Conservation (phyloP, 1,139 yeast genomes). For the Candida glucosophila region DNA sequence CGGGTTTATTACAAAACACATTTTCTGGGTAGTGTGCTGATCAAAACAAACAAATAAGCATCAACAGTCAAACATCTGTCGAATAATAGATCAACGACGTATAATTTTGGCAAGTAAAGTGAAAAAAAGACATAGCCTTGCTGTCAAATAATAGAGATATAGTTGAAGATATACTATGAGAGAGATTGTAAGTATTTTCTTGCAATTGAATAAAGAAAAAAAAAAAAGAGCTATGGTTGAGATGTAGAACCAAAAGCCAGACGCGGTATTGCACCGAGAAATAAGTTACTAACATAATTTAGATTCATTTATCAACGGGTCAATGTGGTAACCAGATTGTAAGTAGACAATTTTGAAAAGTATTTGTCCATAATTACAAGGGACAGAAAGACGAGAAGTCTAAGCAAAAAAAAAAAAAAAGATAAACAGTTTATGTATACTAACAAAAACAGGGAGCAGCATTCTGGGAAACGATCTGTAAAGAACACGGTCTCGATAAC, state of each 20-base stretch:
- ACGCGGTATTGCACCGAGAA: constrained; percentile 1
- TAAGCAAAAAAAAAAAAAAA: neutral
- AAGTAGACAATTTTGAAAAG: constrained; percentile 19
- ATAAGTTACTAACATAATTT: constrained; percentile 5
- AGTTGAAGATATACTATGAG: constrained; percentile 27
- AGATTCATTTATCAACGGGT: constrained; percentile 95
- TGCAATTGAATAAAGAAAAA: neutral
- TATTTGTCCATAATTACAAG: constrained; percentile 1
- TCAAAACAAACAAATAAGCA: constrained; percentile 1
- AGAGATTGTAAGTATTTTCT: constrained; percentile 44
- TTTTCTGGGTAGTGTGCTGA: constrained; percentile 2
- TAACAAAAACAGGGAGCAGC: constrained; percentile 65
- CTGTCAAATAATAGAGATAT: neutral
- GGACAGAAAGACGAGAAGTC: neutral
- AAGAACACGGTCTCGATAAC: constrained; percentile 89
- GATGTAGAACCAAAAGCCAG: no score
- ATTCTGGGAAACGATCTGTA: constrained; percentile 95
- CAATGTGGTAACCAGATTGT: constrained; percentile 99
- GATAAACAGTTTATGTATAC: constrained; percentile 3
- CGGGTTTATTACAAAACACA: no score
- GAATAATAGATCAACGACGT: no score
- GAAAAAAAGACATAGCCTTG: neutral
- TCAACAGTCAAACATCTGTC: no score
- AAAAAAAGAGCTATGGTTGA: constrained; percentile 1
- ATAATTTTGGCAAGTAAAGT: no score